Evolutionary conservation across 1,284 basidiomycete genomes (phyloP).

Genomic region (Melampsora americana): DNA sequence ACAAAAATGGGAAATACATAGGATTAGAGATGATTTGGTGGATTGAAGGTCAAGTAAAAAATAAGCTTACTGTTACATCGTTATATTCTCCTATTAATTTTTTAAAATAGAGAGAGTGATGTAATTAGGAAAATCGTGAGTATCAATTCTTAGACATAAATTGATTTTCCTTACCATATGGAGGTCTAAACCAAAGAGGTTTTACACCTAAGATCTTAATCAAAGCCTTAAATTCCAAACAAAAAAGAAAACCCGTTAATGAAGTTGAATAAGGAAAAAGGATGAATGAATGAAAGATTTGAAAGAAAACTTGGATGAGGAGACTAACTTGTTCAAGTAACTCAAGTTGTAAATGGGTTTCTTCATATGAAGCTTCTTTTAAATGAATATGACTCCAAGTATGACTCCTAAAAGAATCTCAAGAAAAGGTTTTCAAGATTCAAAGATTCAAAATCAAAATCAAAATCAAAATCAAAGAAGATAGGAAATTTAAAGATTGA

Average conservation of each 20-base stretch:
- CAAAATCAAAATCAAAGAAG: not conserved
- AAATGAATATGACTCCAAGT: slow-evolving; percentile 51
- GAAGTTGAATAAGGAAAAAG: not conserved
- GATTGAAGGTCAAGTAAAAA: not conserved
- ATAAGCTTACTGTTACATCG: slow-evolving; percentile 21
- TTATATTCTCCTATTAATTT: slow-evolving; percentile 47
- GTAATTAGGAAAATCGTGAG: not conserved
- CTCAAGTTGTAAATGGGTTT: slow-evolving; percentile 49
- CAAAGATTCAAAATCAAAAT: not conserved
- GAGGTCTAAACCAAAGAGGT: slow-evolving; percentile 49
- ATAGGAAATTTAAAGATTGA: not conserved
- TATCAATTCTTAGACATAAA: not conserved
- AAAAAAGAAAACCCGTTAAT: not conserved
- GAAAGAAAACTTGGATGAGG: too few species aligned
- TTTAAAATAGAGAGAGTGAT: not conserved
- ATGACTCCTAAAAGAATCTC: slow-evolving; percentile 40
- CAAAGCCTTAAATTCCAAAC: slow-evolving; percentile 47
- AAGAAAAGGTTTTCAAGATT: too few species aligned
- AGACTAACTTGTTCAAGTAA: slow-evolving; percentile 29
- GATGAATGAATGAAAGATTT: not conserved
- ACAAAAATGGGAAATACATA: not conserved
- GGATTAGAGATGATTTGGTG: not conserved
- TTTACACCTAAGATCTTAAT: slow-evolving; percentile 52
- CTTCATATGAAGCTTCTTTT: slow-evolving; percentile 45
- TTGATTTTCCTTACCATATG: slow-evolving; percentile 26